Base-by-base conservation (phyloP, 106 monocot species). In the Amphibolis antarctica region DNA sequence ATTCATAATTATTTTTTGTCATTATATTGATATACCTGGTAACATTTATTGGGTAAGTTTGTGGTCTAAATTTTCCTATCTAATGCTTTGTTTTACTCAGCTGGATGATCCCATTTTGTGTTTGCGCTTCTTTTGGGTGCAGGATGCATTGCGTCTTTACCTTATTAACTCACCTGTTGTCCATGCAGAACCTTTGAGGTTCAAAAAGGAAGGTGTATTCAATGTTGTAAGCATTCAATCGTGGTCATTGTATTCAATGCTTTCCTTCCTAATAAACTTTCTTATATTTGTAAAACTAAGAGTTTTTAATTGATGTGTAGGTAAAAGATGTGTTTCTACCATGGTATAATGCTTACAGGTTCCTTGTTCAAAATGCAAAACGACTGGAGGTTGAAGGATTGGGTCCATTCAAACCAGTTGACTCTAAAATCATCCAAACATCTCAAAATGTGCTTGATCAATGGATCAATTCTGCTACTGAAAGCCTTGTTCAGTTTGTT, bases 291-390 rank as follows among this genome's bases (percentile, higher is more conserved):
- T 19, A 6, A 17, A 44, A 62, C 42, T 46, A 24, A 10, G 14
- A 42, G 17, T 10, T 49, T 14, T 13, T 51, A 17, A 63, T 44
- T 7, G 23, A 20, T 48, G 43, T 73, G 52, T 68, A 96, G 94
- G 89, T 98, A 58, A 98, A 98, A 75, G 96, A 98, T 76, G 96
- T 98, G 49, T 98, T 98, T 74, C 87, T 98, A 59, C 96, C 96
- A 24, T 98, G 96, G 96, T 98, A 98, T 58, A 98, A 98, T 85
- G 96, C 96, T 43, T 98, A 98, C 46, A 86, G 96, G 52, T 98
- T 98, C 49, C 80, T 98, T 28, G 79, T 98, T 68, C 96, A 98
- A 84, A 98, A 98, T 80, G 82, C 91, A 42, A 98, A 91, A 68
- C 80, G 96, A 59, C 78, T 90, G 42, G 91, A 98, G 62, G 58